Base-by-base conservation (phyloP, 306 rosid genomes). In the Carpinus viminea region DNA sequence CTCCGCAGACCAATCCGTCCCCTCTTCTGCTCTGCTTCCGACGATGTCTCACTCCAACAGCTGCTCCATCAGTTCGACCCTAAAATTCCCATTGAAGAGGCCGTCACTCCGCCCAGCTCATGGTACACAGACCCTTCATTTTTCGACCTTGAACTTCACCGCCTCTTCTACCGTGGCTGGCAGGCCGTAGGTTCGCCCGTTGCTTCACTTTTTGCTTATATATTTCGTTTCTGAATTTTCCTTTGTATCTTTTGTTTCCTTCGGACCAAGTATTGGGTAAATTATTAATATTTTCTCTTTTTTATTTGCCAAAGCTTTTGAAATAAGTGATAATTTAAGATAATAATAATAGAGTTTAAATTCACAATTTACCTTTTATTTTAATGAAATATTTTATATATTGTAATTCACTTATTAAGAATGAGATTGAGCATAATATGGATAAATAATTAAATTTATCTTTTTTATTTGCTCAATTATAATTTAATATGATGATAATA, bases 111-210 rank as follows among this genome's bases (percentile, higher is more conserved):
- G 1, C 98, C 98, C 31, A 77, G 89, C 68, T 90, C 96, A 52
- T 94, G 98, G 98, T 94, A 94, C 76, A 89, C 89, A 1, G 74
- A 89, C 36, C 86, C 91, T 65, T 83, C 92, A 6, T 92, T 92
- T 83, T 82, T 78, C 82, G 72, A 79, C 6, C 87, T 86, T 48
- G 98, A 94, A 81, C 94, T 94, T 78, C 62, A 87, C 50, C 90
- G 93, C 45, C 56, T 94, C 74, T 92, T 92, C 86, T 88, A 89
- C 82, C 81, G 79, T 52, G 96, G 94, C 76, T 94, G 98, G 98
- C 93, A 88, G 81, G 92, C 83, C 65, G 93, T 91, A 64, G 98
- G 98, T 94, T 70, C 83, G 93, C 79, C 77, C 77, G 46, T 36
- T 15, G 4, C 47, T 50, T 57, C 65, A 57, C 20, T 10, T 46